Conservation (phyloP, 768 basidiomycete genomes). For the Russula sp. region DNA sequence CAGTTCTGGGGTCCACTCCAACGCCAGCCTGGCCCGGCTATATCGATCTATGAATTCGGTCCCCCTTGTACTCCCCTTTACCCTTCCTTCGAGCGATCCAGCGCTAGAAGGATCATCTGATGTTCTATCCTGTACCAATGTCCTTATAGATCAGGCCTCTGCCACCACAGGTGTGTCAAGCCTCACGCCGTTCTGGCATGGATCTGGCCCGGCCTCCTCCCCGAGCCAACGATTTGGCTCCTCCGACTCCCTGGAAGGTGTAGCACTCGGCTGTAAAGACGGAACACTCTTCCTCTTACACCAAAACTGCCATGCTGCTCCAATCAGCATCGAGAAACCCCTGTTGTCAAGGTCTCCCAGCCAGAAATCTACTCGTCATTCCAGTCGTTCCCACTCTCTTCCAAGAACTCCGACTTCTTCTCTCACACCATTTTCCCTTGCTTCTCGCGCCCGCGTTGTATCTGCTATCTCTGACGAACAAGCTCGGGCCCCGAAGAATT, state of each 20-base stretch:
- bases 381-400: slow-evolving; percentile 23
- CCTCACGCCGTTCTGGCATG: slow-evolving; percentile 10
- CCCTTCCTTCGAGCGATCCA: slow-evolving; percentile 8
- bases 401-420: slow-evolving; percentile 26
- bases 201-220: not conserved
- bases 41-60: slow-evolving; percentile 21
- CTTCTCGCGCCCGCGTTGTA: slow-evolving; percentile 60
- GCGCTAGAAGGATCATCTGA: not conserved
- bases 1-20: not conserved
- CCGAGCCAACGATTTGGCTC: slow-evolving; percentile 7
- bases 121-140: not conserved
- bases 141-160: slow-evolving; percentile 19
- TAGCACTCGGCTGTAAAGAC: slow-evolving; percentile 40
- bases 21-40: not conserved
- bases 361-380: slow-evolving; percentile 12
- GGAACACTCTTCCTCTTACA: slow-evolving; percentile 40
- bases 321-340: slow-evolving; percentile 19
- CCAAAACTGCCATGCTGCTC: slow-evolving; percentile 5
- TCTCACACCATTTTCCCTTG: slow-evolving; percentile 49
- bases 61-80: slow-evolving; percentile 24
- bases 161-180: slow-evolving; percentile 11
- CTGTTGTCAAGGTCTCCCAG: slow-evolving; percentile 17
- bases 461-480: slow-evolving; percentile 69
- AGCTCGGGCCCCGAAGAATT: slow-evolving; percentile 74
- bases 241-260: slow-evolving; percentile 30